A percentile compares a stretch with the other conserved stretches of the same genome.
Evolutionary conservation across 768 basidiomycete species (phyloP).

Genomic region (Trametes cingulata): DNA sequence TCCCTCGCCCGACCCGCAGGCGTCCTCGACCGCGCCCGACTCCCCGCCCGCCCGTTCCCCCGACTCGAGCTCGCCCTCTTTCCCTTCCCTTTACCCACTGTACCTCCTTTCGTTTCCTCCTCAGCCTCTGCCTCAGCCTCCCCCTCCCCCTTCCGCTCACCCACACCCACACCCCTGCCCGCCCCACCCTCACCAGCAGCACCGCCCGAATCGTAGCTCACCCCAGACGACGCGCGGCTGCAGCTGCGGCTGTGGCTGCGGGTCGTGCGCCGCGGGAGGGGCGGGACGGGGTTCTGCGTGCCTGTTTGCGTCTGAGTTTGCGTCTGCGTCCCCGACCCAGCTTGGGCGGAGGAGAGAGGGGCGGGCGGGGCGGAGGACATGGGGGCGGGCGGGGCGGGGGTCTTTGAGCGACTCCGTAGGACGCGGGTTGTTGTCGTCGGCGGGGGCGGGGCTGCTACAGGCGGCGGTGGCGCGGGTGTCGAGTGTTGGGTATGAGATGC

Average conservation of each 20-base stretch:
- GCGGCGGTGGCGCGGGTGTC: background rate
- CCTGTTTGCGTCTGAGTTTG: background rate
- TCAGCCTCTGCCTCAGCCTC: too few relatives aligned
- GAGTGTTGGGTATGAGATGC: too few relatives aligned
- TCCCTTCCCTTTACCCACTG: background rate
- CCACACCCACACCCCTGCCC: background rate
- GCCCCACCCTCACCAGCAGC: too few relatives aligned
- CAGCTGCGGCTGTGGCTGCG: conserved; percentile 13
- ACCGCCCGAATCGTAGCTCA: background rate
- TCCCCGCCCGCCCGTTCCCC: background rate
- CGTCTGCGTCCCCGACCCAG: conserved; percentile 10
- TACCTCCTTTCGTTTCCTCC: too few relatives aligned
- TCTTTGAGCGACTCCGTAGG: conserved; percentile 9
- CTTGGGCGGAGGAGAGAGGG: background rate
- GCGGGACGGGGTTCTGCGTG: background rate
- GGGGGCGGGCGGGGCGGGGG: conserved; percentile 1
- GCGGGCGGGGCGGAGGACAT: too few relatives aligned
- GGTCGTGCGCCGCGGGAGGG: conserved; percentile 8
- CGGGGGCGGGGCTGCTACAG: background rate
- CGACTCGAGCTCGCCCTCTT: conserved; percentile 5
- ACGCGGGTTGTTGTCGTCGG: background rate
- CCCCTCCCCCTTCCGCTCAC: too few relatives aligned
- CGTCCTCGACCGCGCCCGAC: background rate
- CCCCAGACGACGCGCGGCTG: background rate
- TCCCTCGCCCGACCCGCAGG: background rate